Conservation (phyloP, 768 basidiomycete species). For the Serendipita sp. region DNA sequence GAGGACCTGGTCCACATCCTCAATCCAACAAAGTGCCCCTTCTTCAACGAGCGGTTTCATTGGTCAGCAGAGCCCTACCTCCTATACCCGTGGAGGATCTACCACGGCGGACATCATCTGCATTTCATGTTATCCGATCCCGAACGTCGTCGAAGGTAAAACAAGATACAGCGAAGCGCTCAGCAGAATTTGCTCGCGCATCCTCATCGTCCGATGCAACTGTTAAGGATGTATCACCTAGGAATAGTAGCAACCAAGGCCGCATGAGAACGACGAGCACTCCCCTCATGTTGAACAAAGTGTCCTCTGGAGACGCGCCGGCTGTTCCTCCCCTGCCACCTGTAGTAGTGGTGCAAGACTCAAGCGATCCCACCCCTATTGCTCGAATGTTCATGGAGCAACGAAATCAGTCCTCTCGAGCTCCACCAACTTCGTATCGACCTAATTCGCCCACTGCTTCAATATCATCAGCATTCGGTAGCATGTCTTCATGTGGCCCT, state of each 20-base stretch:
- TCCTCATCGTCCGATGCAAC: neutral
- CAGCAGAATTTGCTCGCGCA: neutral
- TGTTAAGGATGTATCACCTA: neutral
- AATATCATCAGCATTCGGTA: neutral
- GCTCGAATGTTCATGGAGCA: constrained; percentile 4
- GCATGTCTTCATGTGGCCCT: neutral
- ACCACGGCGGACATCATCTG: neutral
- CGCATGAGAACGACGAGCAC: neutral
- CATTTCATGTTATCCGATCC: constrained; percentile 1
- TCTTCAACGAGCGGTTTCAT: neutral
- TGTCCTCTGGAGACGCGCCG: neutral
- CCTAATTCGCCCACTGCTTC: neutral
- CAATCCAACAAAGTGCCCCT: neutral
- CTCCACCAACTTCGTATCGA: neutral
- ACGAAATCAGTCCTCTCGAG: neutral
- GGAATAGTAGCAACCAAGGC: no score
- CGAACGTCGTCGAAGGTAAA: constrained; percentile 5
- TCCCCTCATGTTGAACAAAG: neutral
- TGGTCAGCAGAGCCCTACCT: neutral
- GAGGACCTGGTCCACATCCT: neutral
- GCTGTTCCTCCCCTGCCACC: neutral
- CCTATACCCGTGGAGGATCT: neutral
- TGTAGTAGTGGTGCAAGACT: neutral
- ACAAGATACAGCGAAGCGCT: neutral
- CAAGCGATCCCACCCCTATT: neutral